Evolutionary conservation across 305 asterid genomes (phyloP).

Genomic region (Fraxinus angustifolia): DNA sequence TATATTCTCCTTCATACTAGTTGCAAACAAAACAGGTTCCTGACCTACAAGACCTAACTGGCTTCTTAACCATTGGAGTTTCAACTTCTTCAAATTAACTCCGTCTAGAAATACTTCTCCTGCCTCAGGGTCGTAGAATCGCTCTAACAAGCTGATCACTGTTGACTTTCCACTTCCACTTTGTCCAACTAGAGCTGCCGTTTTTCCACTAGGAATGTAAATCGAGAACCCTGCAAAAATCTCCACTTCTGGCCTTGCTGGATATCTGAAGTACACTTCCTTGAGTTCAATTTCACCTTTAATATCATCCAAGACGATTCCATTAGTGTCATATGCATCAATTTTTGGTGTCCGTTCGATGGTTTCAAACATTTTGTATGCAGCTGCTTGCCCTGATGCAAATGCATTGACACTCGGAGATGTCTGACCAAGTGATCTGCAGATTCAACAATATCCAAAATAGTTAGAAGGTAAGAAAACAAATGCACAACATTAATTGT

Average conservation of each 20-base stretch:
- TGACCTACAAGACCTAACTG: constrained; percentile 75
- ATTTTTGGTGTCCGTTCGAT: constrained; percentile 50
- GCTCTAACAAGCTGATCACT: constrained; percentile 57
- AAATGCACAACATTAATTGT: neutral
- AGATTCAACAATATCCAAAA: neutral
- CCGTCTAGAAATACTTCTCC: constrained; percentile 69
- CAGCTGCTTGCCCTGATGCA: constrained; percentile 59
- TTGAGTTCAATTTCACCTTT: constrained; percentile 57
- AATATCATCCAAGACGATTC: constrained; percentile 36
- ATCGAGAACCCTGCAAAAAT: constrained; percentile 52
- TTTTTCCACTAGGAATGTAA: constrained; percentile 44
- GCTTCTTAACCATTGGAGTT: constrained; percentile 57
- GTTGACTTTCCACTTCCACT: constrained; percentile 80
- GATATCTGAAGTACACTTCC: constrained; percentile 58
- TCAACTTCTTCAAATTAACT: constrained; percentile 42
- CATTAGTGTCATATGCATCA: constrained; percentile 34
- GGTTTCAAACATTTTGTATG: constrained; percentile 57
- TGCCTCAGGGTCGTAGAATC: constrained; percentile 75
- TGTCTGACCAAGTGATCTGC: constrained; percentile 63
- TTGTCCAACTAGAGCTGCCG: constrained; percentile 66
- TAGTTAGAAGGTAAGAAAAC: neutral
- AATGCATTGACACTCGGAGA: constrained; percentile 51
- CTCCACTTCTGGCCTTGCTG: constrained; percentile 59
- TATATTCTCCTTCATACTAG: constrained; percentile 60
- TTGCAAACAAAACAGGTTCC: constrained; percentile 65